Evolutionary conservation across 495 filamentous ascomycete genomes (phyloP).

Genomic region (Penicillium daleae): DNA sequence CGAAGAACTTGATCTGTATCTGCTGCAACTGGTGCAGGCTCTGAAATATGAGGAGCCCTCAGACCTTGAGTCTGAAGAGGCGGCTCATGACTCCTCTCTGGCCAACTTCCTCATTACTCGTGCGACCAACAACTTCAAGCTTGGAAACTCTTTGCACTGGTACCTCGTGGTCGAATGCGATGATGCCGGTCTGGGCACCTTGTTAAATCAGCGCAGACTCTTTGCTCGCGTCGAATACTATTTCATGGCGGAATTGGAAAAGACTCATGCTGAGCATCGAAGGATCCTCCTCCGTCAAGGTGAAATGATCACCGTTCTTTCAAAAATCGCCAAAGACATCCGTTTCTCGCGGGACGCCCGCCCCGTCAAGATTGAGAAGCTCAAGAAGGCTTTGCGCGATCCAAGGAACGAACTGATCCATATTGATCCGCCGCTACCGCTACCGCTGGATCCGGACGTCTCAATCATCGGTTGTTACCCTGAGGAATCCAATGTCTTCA

Average conservation of each 20-base stretch:
- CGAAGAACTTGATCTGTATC: conserved; percentile 87
- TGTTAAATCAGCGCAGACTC: conserved; percentile 73
- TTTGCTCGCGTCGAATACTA: conserved; percentile 93
- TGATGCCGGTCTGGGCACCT: conserved; percentile 73
- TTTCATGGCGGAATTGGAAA: conserved; percentile 83
- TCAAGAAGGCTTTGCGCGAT: conserved; percentile 83
- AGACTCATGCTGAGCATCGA: conserved; percentile 63
- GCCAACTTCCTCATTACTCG: conserved; percentile 87
- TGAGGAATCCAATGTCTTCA: conserved; percentile 90
- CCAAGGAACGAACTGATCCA: conserved; percentile 82
- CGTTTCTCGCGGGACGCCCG: conserved; percentile 79
- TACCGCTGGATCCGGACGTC: conserved; percentile 86
- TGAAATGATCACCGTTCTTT: conserved; percentile 83
- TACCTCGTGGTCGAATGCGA: conserved; percentile 98
- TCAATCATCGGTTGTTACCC: conserved; percentile 77
- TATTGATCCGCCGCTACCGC: conserved; percentile 84
- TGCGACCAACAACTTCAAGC: conserved; percentile 80
- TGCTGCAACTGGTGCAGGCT: conserved; percentile 94
- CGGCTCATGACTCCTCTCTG: conserved; percentile 80
- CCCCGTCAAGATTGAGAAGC: conserved; percentile 74
- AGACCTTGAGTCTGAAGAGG: conserved; percentile 59
- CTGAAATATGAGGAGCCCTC: conserved; percentile 88
- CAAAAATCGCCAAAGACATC: conserved; percentile 88
- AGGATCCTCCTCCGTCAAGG: conserved; percentile 83
- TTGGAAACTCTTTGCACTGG: conserved; percentile 97